Percentiles rank a stretch among this genome's conserved stretches.
These are phyloP conservation scores for Blastobotrys indianensis DNA, from an alignment of 1,139 yeast genomes.

Conservation along the genomic window DNA sequence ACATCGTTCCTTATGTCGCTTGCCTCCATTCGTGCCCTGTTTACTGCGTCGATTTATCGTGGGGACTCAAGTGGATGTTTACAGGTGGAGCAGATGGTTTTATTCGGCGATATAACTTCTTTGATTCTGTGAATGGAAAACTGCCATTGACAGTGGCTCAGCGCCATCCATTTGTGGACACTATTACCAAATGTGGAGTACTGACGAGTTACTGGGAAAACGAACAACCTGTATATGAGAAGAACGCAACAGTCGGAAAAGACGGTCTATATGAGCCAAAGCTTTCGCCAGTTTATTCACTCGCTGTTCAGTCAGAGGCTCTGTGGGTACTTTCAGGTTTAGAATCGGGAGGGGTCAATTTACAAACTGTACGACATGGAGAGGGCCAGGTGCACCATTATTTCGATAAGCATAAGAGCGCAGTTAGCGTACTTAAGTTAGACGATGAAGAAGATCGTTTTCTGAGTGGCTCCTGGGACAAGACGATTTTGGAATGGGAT, in stretches of 20 bases:
- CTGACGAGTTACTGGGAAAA: conserved; percentile 90
- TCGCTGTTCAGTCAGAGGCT: conserved; percentile 79
- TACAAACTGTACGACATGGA: conserved; percentile 75
- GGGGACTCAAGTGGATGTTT: conserved; percentile 80
- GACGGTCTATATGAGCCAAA: conserved; percentile 38
- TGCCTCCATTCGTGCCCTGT: conserved; percentile 42
- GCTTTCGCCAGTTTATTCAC: conserved; percentile 77
- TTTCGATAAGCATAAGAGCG: conserved; percentile 62
- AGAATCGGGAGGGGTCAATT: conserved; percentile 74
- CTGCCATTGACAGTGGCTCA: conserved; percentile 87
- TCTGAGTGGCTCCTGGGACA: conserved; percentile 90
- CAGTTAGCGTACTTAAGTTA: conserved; percentile 67
- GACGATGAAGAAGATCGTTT: conserved; percentile 56
- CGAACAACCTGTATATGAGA: conserved; percentile 65
- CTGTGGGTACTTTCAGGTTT: conserved; percentile 83
- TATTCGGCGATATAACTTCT: conserved; percentile 81
- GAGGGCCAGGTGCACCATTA: conserved; percentile 83
- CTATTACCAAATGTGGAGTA: conserved; percentile 76
- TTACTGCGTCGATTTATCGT: conserved; percentile 70
- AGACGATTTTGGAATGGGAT: conserved; percentile 69
- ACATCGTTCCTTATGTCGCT: conserved; percentile 40
- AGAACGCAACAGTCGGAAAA: conserved; percentile 41
- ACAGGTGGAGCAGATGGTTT: conserved; percentile 98
- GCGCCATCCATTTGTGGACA: conserved; percentile 80
- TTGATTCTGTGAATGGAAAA: conserved; percentile 83